Evolutionary conservation across 352 stramenopile genomes (phyloP).

Genomic region (Phytophthora brassicae): DNA sequence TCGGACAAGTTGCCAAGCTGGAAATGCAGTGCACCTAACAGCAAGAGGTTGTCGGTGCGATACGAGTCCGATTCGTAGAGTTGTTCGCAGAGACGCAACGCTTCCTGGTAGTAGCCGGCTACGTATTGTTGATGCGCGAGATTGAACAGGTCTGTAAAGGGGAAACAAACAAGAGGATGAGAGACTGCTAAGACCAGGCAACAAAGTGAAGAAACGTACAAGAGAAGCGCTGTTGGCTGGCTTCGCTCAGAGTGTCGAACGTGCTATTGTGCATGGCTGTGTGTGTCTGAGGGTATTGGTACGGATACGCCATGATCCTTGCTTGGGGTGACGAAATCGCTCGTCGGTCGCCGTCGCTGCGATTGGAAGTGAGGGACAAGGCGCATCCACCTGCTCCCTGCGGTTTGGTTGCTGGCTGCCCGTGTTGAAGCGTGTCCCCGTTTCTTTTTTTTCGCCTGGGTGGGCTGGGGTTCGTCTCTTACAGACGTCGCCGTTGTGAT

Average conservation of each 20-base stretch:
- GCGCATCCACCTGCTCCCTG: slow-evolving; percentile 26
- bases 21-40: slow-evolving; percentile 93
- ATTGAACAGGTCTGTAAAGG: slow-evolving; percentile 60
- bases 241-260: slow-evolving; percentile 38
- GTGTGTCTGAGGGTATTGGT: slow-evolving; percentile 28
- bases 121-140: slow-evolving; percentile 85
- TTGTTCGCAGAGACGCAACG: slow-evolving; percentile 81
- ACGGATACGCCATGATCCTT: slow-evolving; percentile 31
- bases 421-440: slow-evolving; percentile 38
- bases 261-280: slow-evolving; percentile 29
- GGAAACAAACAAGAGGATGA: slow-evolving; percentile 4
- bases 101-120: slow-evolving; percentile 89
- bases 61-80: slow-evolving; percentile 88
- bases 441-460: slow-evolving; percentile 41
- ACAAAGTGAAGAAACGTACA: slow-evolving; percentile 43
- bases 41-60: slow-evolving; percentile 91
- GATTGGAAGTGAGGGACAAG: slow-evolving; percentile 33
- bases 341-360: slow-evolving; percentile 2
- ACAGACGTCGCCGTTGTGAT: slow-evolving; percentile 9
- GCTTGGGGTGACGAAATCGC: neutral
- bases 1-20: slow-evolving; percentile 92
- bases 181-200: neutral
- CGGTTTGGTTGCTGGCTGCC: slow-evolving; percentile 37
- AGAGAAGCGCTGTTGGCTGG: slow-evolving; percentile 60
- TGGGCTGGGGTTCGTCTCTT: slow-evolving; percentile 23